Conservation (phyloP, 768 basidiomycete species). For the Tylopilus sp. region DNA sequence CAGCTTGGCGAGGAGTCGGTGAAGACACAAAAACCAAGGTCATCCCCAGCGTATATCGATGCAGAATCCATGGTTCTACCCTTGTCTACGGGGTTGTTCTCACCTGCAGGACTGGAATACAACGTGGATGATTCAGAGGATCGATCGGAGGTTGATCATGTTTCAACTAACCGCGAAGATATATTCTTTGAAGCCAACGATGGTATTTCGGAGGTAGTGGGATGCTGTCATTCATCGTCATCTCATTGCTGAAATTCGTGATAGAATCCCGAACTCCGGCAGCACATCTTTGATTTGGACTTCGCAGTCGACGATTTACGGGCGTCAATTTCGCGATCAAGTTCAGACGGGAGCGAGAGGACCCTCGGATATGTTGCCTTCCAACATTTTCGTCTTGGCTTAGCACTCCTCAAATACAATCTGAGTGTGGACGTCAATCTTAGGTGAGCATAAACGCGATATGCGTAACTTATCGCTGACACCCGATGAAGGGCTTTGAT, state of each 20-base stretch:
- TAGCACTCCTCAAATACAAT: conserved; percentile 76
- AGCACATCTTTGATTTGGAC: conserved; percentile 75
- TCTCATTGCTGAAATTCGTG: conserved; percentile 1
- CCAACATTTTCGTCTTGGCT: conserved; percentile 71
- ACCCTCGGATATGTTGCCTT: conserved; percentile 77
- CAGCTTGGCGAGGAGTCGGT: conserved; percentile 56
- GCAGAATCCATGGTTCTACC: conserved; percentile 41
- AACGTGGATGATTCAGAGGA: conserved; percentile 62
- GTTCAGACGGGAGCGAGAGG: conserved; percentile 58
- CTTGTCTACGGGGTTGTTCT: conserved; percentile 55
- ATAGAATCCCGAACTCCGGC: conserved; percentile 39
- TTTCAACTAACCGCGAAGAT: conserved; percentile 44
- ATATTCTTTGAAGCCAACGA: conserved; percentile 74
- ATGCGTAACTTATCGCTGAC: conserved; percentile 6
- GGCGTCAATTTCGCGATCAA: conserved; percentile 73
- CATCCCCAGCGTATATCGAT: conserved; percentile 19
- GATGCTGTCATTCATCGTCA: neutral
- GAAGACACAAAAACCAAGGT: conserved; percentile 17
- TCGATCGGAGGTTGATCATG: conserved; percentile 41
- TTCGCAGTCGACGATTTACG: conserved; percentile 85
- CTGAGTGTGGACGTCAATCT: conserved; percentile 85
- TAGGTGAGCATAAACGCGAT: conserved; percentile 41
- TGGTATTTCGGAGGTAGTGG: conserved; percentile 49
- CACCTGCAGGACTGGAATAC: conserved; percentile 58
- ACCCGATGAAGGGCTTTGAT: conserved; percentile 56